phyloP scores from a whole-genome alignment of 2,329 filamentous ascomycete genomes.

The Sporothrix dimorphospora region DNA sequence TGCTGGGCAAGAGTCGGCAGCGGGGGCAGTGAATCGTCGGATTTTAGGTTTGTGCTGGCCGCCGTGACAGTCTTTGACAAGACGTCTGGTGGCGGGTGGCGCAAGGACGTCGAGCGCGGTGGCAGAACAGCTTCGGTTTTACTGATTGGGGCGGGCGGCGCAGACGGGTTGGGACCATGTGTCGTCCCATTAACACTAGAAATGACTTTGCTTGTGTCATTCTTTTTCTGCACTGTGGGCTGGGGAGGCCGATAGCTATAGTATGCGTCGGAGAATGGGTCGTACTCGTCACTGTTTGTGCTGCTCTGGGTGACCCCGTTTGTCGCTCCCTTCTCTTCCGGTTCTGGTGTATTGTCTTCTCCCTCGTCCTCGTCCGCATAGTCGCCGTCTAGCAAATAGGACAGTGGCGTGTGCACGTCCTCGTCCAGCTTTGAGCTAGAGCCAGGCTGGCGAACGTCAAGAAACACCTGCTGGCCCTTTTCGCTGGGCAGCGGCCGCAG shows the following conservation, averaged over 20 bases:
- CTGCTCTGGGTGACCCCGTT: neutral
- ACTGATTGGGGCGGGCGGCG: slow-evolving; percentile 15
- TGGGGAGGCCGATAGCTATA: slow-evolving; percentile 18
- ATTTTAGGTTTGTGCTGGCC: slow-evolving; percentile 32
- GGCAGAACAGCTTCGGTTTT: slow-evolving; percentile 16
- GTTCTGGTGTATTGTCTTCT: neutral
- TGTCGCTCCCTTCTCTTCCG: neutral
- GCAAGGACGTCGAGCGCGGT: slow-evolving; percentile 30
- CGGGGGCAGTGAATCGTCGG: slow-evolving; percentile 8
- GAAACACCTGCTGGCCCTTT: neutral
- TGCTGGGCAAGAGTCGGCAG: slow-evolving; percentile 21
- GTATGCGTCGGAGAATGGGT: slow-evolving; percentile 22
- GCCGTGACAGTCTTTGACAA: slow-evolving; percentile 13
- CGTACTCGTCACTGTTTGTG: slow-evolving; percentile 24
- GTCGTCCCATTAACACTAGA: neutral
- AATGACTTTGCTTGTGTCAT: neutral
- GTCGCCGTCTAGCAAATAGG: slow-evolving; percentile 30
- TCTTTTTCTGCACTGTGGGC: neutral
- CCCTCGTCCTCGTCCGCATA: slow-evolving; percentile 26
- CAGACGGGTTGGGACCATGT: neutral
- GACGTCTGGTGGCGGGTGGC: slow-evolving; percentile 4
- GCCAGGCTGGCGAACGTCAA: neutral
- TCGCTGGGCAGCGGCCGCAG: slow-evolving; percentile 18
- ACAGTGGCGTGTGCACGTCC: slow-evolving; percentile 28
- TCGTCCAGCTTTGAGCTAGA: neutral